phyloP scores from a whole-genome alignment of 805 yeast species.

The Isabelozyma pseudorhagii region DNA sequence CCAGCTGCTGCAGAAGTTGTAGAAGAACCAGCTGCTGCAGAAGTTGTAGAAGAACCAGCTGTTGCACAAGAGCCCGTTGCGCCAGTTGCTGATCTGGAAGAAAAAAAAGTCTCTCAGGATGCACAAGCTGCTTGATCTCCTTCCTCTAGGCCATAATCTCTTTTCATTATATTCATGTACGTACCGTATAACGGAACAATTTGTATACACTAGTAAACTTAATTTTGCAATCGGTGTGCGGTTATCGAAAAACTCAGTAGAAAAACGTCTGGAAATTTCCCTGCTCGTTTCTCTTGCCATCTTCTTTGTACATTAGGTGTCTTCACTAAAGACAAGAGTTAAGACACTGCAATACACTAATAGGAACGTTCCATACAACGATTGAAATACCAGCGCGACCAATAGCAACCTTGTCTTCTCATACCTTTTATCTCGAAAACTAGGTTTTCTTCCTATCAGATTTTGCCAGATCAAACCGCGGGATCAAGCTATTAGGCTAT shows the following conservation, averaged over 20 bases:
- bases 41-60: neutral
- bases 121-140: neutral
- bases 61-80: constrained; percentile 1
- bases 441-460: too few species aligned
- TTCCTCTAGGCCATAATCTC: neutral
- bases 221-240: neutral
- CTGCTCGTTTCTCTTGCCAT: neutral
- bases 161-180: neutral
- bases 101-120: neutral
- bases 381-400: too few species aligned
- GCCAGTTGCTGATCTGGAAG: neutral
- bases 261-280: neutral
- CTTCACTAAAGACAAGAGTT: too few species aligned
- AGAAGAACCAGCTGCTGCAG: neutral
- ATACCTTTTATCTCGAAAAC: too few species aligned
- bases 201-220: neutral
- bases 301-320: too few species aligned
- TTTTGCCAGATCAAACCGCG: neutral
- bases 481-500: neutral
- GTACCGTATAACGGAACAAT: neutral
- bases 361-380: too few species aligned
- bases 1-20: neutral
- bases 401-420: too few species aligned
- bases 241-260: neutral
- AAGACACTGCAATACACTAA: too few species aligned